Conservation (phyloP, 1,284 basidiomycete species). For the Ceratobasidium papillatum region DNA sequence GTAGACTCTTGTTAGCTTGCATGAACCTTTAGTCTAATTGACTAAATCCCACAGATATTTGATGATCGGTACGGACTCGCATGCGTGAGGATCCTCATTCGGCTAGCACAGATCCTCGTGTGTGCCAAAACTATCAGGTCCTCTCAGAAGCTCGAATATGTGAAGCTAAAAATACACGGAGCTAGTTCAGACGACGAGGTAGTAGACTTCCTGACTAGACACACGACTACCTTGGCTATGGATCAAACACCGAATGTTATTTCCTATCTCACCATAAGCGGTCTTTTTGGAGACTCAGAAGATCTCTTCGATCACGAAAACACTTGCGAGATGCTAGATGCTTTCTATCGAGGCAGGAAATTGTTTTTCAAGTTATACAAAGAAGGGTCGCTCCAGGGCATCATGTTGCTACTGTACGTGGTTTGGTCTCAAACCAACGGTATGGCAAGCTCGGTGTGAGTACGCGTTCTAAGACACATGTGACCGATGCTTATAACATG, state of each 20-base stretch:
- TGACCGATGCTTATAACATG: no score
- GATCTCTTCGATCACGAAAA: neutral
- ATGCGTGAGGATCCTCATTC: constrained; percentile 1
- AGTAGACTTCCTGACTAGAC: neutral
- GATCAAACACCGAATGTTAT: no score
- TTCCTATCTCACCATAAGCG: no score
- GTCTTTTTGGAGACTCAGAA: neutral
- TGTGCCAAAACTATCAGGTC: neutral
- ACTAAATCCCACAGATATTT: neutral
- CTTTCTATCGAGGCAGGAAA: neutral
- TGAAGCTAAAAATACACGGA: neutral
- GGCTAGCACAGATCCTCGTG: neutral
- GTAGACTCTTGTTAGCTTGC: no score
- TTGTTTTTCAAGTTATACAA: neutral
- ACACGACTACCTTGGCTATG: neutral
- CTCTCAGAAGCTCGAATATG: neutral
- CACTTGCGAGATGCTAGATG: neutral
- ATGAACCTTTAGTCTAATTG: no score
- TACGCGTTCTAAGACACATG: no score
- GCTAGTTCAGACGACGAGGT: neutral
- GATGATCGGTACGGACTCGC: neutral
- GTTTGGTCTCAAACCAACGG: neutral
- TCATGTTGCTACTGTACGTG: neutral
- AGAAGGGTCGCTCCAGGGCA: neutral
- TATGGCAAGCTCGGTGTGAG: neutral